Evolutionary conservation across 805 yeast genomes (phyloP).

Genomic region (Candida ficus): DNA sequence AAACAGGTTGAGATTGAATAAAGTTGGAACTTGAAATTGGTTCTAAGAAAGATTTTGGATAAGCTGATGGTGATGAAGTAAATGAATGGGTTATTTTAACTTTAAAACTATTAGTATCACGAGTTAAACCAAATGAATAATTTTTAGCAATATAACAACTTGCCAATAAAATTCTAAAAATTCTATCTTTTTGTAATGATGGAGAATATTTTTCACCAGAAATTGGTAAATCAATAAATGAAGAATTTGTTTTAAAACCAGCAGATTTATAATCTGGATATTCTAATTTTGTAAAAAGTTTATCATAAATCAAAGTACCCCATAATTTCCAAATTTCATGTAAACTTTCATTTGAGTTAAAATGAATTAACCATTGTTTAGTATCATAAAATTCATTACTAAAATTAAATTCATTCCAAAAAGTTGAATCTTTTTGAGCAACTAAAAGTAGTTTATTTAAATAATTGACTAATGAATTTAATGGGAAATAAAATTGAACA

Average conservation of each 20-base stretch:
- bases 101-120: constrained; percentile 31
- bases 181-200: constrained; percentile 40
- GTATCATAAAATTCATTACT: constrained; percentile 18
- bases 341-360: constrained; percentile 54
- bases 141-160: constrained; percentile 47
- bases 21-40: constrained; percentile 8
- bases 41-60: constrained; percentile 5
- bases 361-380: constrained; percentile 35
- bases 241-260: constrained; percentile 47
- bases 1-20: constrained; percentile 5
- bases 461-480: constrained; percentile 61
- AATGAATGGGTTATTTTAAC: constrained; percentile 9
- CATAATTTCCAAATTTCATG: constrained; percentile 82
- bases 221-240: constrained; percentile 57
- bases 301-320: constrained; percentile 81
- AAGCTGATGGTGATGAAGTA: not conserved
- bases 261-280: constrained; percentile 43
- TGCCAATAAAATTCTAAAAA: constrained; percentile 45
- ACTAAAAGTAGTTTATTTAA: constrained; percentile 50
- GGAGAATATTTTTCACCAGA: constrained; percentile 50
- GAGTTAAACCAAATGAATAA: constrained; percentile 50
- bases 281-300: constrained; percentile 47
- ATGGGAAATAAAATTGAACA: constrained; percentile 56
- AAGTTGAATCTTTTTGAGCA: constrained; percentile 16
- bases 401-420: constrained; percentile 14